Conservation (phyloP, 2,329 filamentous ascomycete species). For the Arthrobotrys iridis region DNA sequence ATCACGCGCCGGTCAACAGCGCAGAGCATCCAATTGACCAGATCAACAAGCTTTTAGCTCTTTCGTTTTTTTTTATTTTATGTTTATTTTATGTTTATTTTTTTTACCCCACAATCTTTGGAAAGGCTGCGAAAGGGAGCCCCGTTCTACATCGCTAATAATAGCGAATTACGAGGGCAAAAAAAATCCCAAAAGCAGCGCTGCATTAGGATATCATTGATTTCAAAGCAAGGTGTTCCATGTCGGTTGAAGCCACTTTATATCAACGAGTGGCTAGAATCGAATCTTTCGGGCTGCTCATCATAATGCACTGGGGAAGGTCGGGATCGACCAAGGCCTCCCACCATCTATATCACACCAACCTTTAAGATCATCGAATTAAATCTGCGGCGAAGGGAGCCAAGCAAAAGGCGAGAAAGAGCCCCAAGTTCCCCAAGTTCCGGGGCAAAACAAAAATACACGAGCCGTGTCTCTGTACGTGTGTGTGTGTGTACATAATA, state of each 20-base stretch:
- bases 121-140: neutral
- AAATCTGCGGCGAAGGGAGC: constrained; percentile 18
- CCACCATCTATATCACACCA: neutral
- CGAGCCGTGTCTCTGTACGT: neutral
- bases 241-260: neutral
- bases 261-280: constrained; percentile 12
- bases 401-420: constrained; percentile 27
- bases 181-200: neutral
- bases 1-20: neutral
- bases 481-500: too few species aligned
- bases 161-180: constrained; percentile 22
- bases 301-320: neutral
- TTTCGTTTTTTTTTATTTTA: neutral
- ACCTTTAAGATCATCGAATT: constrained; percentile 23
- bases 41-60: too few species aligned
- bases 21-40: too few species aligned
- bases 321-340: constrained; percentile 10
- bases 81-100: neutral
- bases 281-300: neutral
- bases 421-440: neutral
- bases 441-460: neutral
- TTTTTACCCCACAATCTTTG: neutral
- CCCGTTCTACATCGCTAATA: constrained; percentile 1
- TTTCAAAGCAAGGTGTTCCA: constrained; percentile 10
- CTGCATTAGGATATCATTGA: constrained; percentile 5